Conservation (phyloP, 148 eudicot genomes). For the Rhododendron kiyosumense region DNA sequence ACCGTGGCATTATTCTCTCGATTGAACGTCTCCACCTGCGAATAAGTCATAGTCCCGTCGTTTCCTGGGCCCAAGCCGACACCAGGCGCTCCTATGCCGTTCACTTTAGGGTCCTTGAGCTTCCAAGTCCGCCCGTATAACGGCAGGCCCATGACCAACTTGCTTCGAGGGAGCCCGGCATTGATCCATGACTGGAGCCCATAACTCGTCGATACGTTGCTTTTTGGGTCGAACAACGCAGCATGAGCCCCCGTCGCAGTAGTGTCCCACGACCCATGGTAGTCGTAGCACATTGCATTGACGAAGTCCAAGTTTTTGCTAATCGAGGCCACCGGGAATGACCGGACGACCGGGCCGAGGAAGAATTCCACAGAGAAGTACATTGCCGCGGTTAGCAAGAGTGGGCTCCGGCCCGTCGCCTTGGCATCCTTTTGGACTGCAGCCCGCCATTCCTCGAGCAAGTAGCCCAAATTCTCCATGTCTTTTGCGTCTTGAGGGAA, state of each 20-base stretch:
- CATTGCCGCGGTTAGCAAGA: no score
- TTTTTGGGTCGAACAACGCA: conserved; percentile 27
- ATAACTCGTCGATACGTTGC: conserved; percentile 39
- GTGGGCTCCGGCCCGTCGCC: conserved; percentile 12
- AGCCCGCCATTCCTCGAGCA: conserved; percentile 41
- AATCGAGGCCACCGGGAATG: no score
- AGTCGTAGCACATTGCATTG: conserved; percentile 49
- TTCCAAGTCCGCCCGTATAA: conserved; percentile 48
- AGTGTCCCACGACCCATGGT: conserved; percentile 40
- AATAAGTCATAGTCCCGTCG: conserved; percentile 19
- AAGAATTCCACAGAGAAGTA: no score
- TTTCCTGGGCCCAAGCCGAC: conserved; percentile 37
- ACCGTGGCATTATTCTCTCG: conserved; percentile 30
- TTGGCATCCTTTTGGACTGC: conserved; percentile 33
- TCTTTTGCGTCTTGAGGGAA: conserved; percentile 27
- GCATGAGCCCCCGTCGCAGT: conserved; percentile 38
- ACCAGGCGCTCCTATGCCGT: conserved; percentile 34
- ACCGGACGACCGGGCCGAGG: no score
- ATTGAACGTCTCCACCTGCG: conserved; percentile 25
- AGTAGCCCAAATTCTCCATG: conserved; percentile 26
- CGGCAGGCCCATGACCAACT: conserved; percentile 50
- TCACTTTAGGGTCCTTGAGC: conserved; percentile 25
- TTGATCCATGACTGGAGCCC: conserved; percentile 46
- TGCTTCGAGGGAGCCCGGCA: conserved; percentile 8
- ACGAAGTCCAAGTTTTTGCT: no score